Percentiles rank a stretch among this genome's conserved stretches.
Evolutionary conservation across 257 asterid genomes (phyloP).

Genomic region (Nyctanthes arbortristis): DNA sequence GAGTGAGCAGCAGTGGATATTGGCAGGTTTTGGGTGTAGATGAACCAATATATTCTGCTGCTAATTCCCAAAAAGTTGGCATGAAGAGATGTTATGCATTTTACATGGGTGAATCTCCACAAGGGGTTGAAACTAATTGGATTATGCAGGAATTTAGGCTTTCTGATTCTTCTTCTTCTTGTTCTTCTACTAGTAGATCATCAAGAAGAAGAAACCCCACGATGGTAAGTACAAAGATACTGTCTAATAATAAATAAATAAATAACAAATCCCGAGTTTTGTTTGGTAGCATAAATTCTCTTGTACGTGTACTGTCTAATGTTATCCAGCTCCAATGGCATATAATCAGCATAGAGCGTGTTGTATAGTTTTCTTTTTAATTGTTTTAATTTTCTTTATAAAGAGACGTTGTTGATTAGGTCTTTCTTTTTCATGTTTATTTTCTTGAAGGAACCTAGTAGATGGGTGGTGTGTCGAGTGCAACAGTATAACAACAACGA

Average conservation of each 20-base stretch:
- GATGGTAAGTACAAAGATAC: constrained; percentile 37
- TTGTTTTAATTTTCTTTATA: neutral
- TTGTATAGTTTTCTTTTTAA: neutral
- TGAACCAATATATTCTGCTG: constrained; percentile 59
- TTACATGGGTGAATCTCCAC: constrained; percentile 61
- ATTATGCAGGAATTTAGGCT: constrained; percentile 80
- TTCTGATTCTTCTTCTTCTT: constrained; percentile 42
- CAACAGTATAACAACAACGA: constrained; percentile 50
- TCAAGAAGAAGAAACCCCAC: constrained; percentile 59
- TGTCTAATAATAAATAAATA: neutral
- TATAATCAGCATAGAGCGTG: too few relatives aligned
- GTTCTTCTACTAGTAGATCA: constrained; percentile 40
- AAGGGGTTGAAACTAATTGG: constrained; percentile 76
- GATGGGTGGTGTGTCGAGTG: constrained; percentile 93
- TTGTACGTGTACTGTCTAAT: too few relatives aligned
- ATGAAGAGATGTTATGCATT: constrained; percentile 62
- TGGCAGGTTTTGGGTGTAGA: constrained; percentile 77
- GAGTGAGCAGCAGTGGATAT: constrained; percentile 69
- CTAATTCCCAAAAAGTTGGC: constrained; percentile 55
- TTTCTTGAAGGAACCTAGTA: constrained; percentile 59
- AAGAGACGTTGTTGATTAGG: neutral
- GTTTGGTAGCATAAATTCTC: too few relatives aligned
- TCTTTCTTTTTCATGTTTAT: neutral
- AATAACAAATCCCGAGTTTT: too few relatives aligned
- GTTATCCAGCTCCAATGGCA: too few relatives aligned